A percentile compares a stretch with the other conserved stretches of the same genome.
phyloP scores from a whole-genome alignment of 371 early-diverging fungal genomes.

The Gilbertella persicaria region DNA sequence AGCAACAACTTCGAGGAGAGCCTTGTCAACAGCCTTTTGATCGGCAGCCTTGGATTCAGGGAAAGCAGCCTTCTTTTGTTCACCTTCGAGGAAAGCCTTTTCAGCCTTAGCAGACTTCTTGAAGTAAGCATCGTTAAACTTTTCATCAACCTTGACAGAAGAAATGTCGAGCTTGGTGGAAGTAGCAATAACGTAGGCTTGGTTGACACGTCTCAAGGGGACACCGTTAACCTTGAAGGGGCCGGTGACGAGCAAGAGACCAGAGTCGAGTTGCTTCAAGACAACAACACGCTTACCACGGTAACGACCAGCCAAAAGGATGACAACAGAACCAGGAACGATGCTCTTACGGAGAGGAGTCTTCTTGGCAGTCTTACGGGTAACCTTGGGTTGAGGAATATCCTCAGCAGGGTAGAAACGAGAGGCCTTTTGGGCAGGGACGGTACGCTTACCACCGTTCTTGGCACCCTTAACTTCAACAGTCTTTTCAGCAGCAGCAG shows the following conservation, averaged over 20 bases:
- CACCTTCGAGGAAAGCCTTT: constrained; percentile 85
- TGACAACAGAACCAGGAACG: constrained; percentile 96
- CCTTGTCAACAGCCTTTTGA: constrained; percentile 87
- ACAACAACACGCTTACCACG: constrained; percentile 98
- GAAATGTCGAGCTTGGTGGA: constrained; percentile 94
- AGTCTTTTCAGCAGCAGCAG: constrained; percentile 64
- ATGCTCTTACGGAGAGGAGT: constrained; percentile 84
- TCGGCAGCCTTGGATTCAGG: constrained; percentile 70
- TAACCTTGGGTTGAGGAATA: constrained; percentile 70
- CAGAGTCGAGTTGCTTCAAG: constrained; percentile 93
- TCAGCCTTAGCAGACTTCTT: constrained; percentile 71
- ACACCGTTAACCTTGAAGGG: constrained; percentile 98
- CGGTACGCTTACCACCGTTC: constrained; percentile 78
- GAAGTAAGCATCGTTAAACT: constrained; percentile 94
- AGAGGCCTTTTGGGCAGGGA: constrained; percentile 72
- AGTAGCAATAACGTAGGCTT: constrained; percentile 97
- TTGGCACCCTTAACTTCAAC: constrained; percentile 77
- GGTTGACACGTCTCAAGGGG: constrained; percentile 96
- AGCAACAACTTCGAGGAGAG: constrained; percentile 74
- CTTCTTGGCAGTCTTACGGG: constrained; percentile 78
- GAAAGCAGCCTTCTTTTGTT: constrained; percentile 66
- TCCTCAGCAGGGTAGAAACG: constrained; percentile 89
- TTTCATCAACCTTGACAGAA: constrained; percentile 67
- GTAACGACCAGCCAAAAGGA: constrained; percentile 95
- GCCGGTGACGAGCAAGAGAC: constrained; percentile 94